Percentiles rank a stretch among this genome's conserved stretches.
Evolutionary conservation across 192 early-diverging fungal species (phyloP).

Genomic region (Tieghemiomyces parasiticus): DNA sequence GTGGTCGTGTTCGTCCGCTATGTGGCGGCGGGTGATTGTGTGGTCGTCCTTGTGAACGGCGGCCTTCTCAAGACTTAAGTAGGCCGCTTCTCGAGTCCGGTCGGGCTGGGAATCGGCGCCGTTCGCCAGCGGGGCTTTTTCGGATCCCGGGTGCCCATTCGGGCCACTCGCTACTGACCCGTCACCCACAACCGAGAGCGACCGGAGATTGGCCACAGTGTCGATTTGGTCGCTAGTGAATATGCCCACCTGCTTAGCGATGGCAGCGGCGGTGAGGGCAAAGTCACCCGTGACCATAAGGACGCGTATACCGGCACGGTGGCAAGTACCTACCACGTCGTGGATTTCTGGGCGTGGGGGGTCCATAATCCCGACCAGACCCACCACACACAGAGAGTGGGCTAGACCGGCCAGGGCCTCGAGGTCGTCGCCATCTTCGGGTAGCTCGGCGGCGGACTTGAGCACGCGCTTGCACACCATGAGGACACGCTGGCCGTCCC

Average conservation of each 20-base stretch:
- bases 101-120: not conserved
- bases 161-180: too few relatives aligned
- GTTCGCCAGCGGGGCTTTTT: not conserved
- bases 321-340: constrained; percentile 37
- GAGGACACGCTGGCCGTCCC: constrained; percentile 40
- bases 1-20: not conserved
- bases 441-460: constrained; percentile 15
- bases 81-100: too few relatives aligned
- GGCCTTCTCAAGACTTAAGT: too few relatives aligned
- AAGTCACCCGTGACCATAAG: constrained; percentile 84
- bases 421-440: constrained; percentile 15
- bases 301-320: constrained; percentile 51
- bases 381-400: constrained; percentile 45
- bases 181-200: not conserved
- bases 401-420: constrained; percentile 15
- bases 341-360: constrained; percentile 67
- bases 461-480: constrained; percentile 19
- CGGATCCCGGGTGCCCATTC: too few relatives aligned
- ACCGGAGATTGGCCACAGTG: constrained; percentile 22
- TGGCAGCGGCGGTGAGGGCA: constrained; percentile 56
- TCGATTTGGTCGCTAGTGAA: constrained; percentile 28
- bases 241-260: constrained; percentile 67
- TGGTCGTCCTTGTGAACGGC: not conserved
- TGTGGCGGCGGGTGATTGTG: not conserved
- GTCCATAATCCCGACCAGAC: constrained; percentile 64